Percentiles rank a stretch among this genome's conserved stretches.
These are phyloP conservation scores for Amanita muscaria DNA, from an alignment of 768 basidiomycete species.

Conservation along the genomic window DNA sequence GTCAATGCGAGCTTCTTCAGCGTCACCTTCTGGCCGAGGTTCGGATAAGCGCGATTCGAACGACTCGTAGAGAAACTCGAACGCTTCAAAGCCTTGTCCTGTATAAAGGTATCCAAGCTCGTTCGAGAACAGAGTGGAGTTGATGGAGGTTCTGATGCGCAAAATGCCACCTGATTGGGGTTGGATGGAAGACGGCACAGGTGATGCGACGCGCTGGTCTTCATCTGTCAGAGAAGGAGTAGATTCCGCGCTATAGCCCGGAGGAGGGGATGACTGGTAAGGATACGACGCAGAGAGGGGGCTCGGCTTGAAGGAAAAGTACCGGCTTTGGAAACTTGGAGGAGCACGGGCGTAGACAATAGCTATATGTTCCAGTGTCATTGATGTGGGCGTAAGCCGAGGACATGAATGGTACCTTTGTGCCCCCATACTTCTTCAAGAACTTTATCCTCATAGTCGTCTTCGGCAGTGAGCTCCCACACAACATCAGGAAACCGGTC, in stretches of 20 bases:
- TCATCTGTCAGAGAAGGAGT: conserved; percentile 49
- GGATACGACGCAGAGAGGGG: conserved; percentile 46
- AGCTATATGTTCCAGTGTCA: conserved; percentile 35
- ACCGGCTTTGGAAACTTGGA: conserved; percentile 82
- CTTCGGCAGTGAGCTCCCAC: conserved; percentile 64
- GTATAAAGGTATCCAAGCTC: conserved; percentile 95
- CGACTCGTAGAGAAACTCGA: conserved; percentile 79
- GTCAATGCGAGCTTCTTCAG: conserved; percentile 53
- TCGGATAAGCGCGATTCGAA: conserved; percentile 42
- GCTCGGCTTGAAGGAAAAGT: conserved; percentile 70
- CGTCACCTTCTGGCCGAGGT: conserved; percentile 19
- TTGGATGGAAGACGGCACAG: conserved; percentile 32
- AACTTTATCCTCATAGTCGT: conserved; percentile 36
- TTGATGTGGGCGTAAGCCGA: neutral
- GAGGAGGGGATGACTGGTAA: conserved; percentile 35
- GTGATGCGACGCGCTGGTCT: conserved; percentile 36
- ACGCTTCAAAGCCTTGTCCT: conserved; percentile 79
- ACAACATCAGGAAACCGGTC: conserved; percentile 94
- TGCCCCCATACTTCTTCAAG: conserved; percentile 81
- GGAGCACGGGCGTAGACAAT: conserved; percentile 93
- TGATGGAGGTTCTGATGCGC: conserved; percentile 58
- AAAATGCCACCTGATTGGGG: conserved; percentile 38
- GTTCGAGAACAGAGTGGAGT: conserved; percentile 76
- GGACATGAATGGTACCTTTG: conserved; percentile 58
- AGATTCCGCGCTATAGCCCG: conserved; percentile 47